A percentile compares a stretch with the other conserved stretches of the same genome.
phyloP scores from a whole-genome alignment of 805 yeast species.

The Kluyveromyces nonfermentans region DNA sequence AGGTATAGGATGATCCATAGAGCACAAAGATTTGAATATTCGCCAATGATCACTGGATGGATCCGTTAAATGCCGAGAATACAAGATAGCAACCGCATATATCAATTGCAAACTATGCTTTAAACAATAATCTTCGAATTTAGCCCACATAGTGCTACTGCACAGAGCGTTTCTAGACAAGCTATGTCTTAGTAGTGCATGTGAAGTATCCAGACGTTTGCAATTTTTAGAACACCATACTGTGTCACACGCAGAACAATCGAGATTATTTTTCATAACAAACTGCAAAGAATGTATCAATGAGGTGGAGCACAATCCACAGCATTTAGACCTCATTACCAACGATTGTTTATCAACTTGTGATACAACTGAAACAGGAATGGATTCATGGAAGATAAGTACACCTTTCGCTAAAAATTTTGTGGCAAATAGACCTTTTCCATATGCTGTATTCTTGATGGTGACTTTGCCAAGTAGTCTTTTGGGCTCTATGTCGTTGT shows the following conservation, averaged over 20 bases:
- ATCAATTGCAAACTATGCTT: slow-evolving; percentile 62
- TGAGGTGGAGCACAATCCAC: slow-evolving; percentile 61
- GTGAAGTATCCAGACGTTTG: slow-evolving; percentile 44
- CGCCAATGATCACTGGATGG: slow-evolving; percentile 21
- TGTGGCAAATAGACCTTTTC: slow-evolving; percentile 39
- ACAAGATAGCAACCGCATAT: slow-evolving; percentile 51
- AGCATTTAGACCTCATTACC: slow-evolving; percentile 53
- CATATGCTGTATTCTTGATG: slow-evolving; percentile 3
- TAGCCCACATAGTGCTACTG: slow-evolving; percentile 41
- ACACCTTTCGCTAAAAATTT: slow-evolving; percentile 39
- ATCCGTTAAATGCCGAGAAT: slow-evolving; percentile 33
- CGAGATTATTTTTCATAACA: slow-evolving; percentile 38
- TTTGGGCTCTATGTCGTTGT: neutral
- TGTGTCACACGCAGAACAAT: slow-evolving; percentile 55
- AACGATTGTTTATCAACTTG: slow-evolving; percentile 56
- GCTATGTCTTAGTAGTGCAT: slow-evolving; percentile 49
- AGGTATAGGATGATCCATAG: slow-evolving; percentile 57
- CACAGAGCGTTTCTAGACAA: slow-evolving; percentile 30
- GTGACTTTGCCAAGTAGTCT: neutral
- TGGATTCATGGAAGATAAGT: slow-evolving; percentile 50
- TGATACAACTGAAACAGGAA: slow-evolving; percentile 52
- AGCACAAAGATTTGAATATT: slow-evolving; percentile 53
- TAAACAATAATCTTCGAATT: slow-evolving; percentile 51
- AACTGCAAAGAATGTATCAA: slow-evolving; percentile 26
- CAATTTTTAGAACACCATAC: slow-evolving; percentile 65